Percentiles rank a stretch among this genome's conserved stretches.
Evolutionary conservation across 1,284 basidiomycete genomes (phyloP).

Genomic region (Fomitiporia mediterranea): DNA sequence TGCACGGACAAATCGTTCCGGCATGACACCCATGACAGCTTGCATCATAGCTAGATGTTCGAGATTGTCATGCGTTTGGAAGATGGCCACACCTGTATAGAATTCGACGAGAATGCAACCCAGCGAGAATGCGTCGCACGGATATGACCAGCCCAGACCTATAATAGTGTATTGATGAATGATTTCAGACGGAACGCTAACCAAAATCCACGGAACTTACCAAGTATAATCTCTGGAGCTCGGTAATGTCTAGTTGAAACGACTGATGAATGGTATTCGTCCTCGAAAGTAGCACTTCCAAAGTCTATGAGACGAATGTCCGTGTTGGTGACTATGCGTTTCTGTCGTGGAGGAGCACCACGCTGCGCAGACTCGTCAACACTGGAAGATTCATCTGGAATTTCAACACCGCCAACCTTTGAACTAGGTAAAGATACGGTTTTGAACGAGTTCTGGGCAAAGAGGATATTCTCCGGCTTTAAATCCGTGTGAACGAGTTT

Average conservation of each 20-base stretch:
- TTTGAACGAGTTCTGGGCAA: slow-evolving; percentile 82
- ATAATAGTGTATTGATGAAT: slow-evolving; percentile 14
- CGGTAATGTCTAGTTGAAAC: slow-evolving; percentile 98
- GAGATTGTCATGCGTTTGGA: slow-evolving; percentile 98
- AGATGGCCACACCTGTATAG: slow-evolving; percentile 94
- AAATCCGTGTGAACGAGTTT: slow-evolving; percentile 96
- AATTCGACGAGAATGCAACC: slow-evolving; percentile 99
- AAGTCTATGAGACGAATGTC: slow-evolving; percentile 98
- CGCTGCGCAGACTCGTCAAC: slow-evolving; percentile 38
- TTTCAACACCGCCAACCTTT: slow-evolving; percentile 41
- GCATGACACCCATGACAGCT: slow-evolving; percentile 96
- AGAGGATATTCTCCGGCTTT: slow-evolving; percentile 97
- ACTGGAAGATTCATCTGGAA: slow-evolving; percentile 8
- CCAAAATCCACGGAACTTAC: slow-evolving; percentile 43
- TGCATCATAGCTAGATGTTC: slow-evolving; percentile 99
- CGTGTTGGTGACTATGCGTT: slow-evolving; percentile 79
- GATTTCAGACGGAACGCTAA: slow-evolving; percentile 10
- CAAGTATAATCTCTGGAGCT: slow-evolving; percentile 97
- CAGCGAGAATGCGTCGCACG: slow-evolving; percentile 97
- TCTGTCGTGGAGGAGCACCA: slow-evolving; percentile 53
- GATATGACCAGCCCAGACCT: slow-evolving; percentile 98
- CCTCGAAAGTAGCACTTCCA: slow-evolving; percentile 96
- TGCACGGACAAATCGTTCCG: slow-evolving; percentile 71
- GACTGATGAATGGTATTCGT: slow-evolving; percentile 97
- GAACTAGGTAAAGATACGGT: slow-evolving; percentile 51